These are phyloP conservation scores for Rhynchospora tenuis DNA, from an alignment of 176 grass and related monocot genomes.

Conservation along the genomic window DNA sequence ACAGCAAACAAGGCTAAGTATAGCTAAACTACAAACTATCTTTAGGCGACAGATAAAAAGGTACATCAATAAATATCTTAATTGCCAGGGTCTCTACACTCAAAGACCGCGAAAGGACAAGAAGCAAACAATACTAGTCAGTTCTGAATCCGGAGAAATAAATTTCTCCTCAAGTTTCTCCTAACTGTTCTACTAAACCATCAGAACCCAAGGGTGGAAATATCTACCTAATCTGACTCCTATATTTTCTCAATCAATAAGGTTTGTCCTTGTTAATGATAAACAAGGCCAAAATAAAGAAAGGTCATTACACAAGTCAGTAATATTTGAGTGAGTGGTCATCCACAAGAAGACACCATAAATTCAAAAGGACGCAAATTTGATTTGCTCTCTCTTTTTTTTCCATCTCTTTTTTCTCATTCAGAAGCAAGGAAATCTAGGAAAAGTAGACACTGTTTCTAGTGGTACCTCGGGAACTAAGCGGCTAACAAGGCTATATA, in stretches of 20 bases:
- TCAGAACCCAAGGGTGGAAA: not conserved
- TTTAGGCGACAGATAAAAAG: not conserved
- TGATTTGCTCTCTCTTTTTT: not conserved
- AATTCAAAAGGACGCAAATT: not conserved
- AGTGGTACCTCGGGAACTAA: not conserved
- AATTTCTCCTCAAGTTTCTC: not conserved
- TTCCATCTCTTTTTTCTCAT: not conserved
- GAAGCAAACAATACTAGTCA: not conserved
- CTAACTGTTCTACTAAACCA: not conserved
- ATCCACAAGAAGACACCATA: not conserved
- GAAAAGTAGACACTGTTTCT: not conserved
- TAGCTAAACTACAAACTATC: constrained; percentile 6
- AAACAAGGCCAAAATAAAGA: not conserved
- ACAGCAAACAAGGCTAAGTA: not conserved
- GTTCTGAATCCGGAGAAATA: not conserved
- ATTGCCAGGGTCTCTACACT: too few species aligned
- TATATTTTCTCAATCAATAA: not conserved
- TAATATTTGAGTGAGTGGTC: not conserved
- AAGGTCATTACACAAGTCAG: not conserved
- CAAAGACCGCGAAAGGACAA: not conserved
- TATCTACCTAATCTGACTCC: not conserved
- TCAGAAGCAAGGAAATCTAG: not conserved
- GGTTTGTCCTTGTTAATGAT: not conserved
- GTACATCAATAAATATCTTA: not conserved
- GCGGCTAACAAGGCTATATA: not conserved